phyloP scores from a whole-genome alignment of 2,329 filamentous ascomycete genomes.

The Thyridium curvatum region DNA sequence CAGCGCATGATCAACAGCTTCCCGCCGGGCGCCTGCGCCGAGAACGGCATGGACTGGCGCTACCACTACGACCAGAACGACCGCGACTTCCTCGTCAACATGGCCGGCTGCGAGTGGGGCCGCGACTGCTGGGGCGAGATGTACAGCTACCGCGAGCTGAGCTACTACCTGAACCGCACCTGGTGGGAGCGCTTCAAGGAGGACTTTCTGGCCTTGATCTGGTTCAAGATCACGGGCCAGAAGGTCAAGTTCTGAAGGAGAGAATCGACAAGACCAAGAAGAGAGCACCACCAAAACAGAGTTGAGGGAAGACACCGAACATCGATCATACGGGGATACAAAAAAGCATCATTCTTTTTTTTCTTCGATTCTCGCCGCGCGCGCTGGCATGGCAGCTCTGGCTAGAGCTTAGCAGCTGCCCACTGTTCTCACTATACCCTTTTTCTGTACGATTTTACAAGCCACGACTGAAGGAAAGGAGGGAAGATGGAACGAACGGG shows the following conservation, averaged over 20 bases:
- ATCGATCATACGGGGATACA: too few species aligned
- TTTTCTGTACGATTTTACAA: too few species aligned
- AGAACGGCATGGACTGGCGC: slow-evolving; percentile 64
- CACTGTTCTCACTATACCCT: too few species aligned
- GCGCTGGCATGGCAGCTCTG: too few species aligned
- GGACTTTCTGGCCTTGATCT: slow-evolving; percentile 53
- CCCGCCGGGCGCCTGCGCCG: slow-evolving; percentile 80
- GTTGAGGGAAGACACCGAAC: too few species aligned
- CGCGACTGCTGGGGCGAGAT: slow-evolving; percentile 98
- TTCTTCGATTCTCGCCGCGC: too few species aligned
- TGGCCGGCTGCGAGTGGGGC: slow-evolving; percentile 97
- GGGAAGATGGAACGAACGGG: too few species aligned
- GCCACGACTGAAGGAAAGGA: too few species aligned
- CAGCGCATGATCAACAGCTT: slow-evolving; percentile 95
- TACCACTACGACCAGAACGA: slow-evolving; percentile 85
- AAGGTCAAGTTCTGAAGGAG: slow-evolving; percentile 46
- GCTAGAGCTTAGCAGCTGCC: too few species aligned
- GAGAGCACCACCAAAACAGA: too few species aligned
- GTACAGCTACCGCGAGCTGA: slow-evolving; percentile 89
- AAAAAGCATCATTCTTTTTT: too few species aligned
- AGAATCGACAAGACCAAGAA: too few species aligned
- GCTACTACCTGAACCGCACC: slow-evolving; percentile 81
- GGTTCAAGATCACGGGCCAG: slow-evolving; percentile 58
- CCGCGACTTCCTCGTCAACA: slow-evolving; percentile 92
- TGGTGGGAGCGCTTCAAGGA: slow-evolving; percentile 73